Evolutionary conservation across 352 stramenopile genomes (phyloP).

Genomic region (Lagenidium sp.): DNA sequence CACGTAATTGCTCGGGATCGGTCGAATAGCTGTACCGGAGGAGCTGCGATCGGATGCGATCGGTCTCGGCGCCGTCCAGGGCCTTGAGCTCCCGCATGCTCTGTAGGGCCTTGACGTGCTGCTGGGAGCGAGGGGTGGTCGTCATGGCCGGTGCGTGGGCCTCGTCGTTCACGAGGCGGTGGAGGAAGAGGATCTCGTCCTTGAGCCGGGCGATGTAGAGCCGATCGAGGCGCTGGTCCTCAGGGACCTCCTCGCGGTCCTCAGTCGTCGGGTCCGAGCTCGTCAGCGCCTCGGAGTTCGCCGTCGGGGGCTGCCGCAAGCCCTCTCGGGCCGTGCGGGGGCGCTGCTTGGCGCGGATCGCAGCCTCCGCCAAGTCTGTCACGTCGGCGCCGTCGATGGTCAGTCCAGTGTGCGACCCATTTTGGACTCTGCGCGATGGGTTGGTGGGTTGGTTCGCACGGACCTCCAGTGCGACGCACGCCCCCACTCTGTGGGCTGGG

Average conservation of each 20-base stretch:
- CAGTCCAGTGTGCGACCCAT: neutral
- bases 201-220: constrained; percentile 53
- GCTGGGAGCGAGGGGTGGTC: constrained; percentile 11
- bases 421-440: too few species aligned
- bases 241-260: constrained; percentile 1
- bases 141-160: neutral
- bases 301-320: constrained; percentile 1
- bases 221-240: constrained; percentile 13
- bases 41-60: constrained; percentile 19
- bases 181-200: constrained; percentile 33
- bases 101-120: constrained; percentile 52
- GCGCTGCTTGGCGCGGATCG: constrained; percentile 19
- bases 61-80: constrained; percentile 6
- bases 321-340: constrained; percentile 43
- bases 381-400: neutral
- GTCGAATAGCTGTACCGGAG: constrained; percentile 38
- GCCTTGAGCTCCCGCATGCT: constrained; percentile 33
- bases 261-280: neutral
- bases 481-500: constrained; percentile 52
- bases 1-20: constrained; percentile 25
- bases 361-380: neutral
- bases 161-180: constrained; percentile 14
- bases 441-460: too few species aligned
- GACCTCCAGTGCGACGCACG: constrained; percentile 21
- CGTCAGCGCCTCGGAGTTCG: neutral